These are phyloP conservation scores for Penicillium pancosmium DNA, from an alignment of 495 filamentous ascomycete genomes.

Conservation along the genomic window DNA sequence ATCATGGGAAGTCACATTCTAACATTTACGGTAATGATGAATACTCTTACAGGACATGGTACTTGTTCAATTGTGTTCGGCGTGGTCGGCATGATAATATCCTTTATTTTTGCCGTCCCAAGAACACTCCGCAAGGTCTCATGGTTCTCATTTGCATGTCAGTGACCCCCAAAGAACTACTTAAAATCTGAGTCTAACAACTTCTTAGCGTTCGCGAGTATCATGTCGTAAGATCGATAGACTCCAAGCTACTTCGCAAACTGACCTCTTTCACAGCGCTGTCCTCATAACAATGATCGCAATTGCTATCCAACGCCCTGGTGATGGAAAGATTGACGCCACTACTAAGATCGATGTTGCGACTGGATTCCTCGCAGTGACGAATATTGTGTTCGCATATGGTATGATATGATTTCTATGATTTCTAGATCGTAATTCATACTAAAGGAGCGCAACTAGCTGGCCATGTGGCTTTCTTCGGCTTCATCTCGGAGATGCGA, in stretches of 20 bases:
- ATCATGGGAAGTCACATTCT: conserved; percentile 72
- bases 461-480: conserved; percentile 67
- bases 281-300: conserved; percentile 71
- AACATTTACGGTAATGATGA: conserved; percentile 63
- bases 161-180: background rate
- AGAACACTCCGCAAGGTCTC: conserved; percentile 58
- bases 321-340: conserved; percentile 12
- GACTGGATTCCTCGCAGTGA: conserved; percentile 22
- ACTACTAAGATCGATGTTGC: conserved; percentile 18
- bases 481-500: conserved; percentile 74
- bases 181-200: too few species aligned
- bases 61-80: conserved; percentile 67
- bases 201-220: conserved; percentile 4
- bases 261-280: conserved; percentile 60
- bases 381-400: conserved; percentile 35
- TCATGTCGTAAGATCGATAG: background rate
- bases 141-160: conserved; percentile 58
- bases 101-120: conserved; percentile 62
- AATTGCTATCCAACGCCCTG: conserved; percentile 44
- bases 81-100: conserved; percentile 60
- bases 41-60: conserved; percentile 60
- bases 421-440: too few species aligned
- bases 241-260: conserved; percentile 28
- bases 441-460: background rate
- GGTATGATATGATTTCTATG: conserved; percentile 11